Evolutionary conservation across 164 flowering plant genomes (phyloP).

Genomic region (Vitis cinerea): DNA sequence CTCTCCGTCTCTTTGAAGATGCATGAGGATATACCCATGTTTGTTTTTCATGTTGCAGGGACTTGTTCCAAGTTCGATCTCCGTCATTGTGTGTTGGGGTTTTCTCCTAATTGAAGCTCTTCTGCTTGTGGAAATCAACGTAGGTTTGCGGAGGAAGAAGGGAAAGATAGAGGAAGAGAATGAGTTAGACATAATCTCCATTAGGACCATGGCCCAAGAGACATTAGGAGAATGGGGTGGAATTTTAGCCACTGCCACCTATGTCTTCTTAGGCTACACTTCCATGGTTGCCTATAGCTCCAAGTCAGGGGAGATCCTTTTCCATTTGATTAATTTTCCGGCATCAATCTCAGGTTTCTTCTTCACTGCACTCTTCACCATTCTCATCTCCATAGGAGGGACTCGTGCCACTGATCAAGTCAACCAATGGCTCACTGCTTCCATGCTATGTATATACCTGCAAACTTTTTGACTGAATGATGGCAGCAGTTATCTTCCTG

Average conservation of each 20-base stretch:
- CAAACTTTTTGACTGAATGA: not conserved
- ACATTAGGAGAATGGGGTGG: conserved; percentile 77
- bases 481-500: no score
- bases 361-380: conserved; percentile 50
- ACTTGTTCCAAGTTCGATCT: conserved; percentile 60
- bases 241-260: conserved; percentile 43
- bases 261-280: conserved; percentile 72
- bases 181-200: conserved; percentile 58
- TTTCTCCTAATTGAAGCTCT: conserved; percentile 81
- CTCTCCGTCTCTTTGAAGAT: conserved; percentile 12
- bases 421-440: conserved; percentile 69
- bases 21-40: no score
- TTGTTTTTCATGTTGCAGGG: conserved; percentile 46
- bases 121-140: conserved; percentile 65
- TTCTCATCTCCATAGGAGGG: conserved; percentile 62
- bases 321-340: conserved; percentile 49
- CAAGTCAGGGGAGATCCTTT: conserved; percentile 68
- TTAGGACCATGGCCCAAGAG: conserved; percentile 83
- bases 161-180: conserved; percentile 21
- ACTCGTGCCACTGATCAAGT: conserved; percentile 59
- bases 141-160: conserved; percentile 42
- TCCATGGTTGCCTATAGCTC: conserved; percentile 64
- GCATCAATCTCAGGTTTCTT: conserved; percentile 47
- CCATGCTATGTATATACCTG: conserved; percentile 55
- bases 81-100: conserved; percentile 63